These are phyloP conservation scores for Syncephalastrum racemosum DNA, from an alignment of 371 early-diverging fungal genomes.

Conservation along the genomic window DNA sequence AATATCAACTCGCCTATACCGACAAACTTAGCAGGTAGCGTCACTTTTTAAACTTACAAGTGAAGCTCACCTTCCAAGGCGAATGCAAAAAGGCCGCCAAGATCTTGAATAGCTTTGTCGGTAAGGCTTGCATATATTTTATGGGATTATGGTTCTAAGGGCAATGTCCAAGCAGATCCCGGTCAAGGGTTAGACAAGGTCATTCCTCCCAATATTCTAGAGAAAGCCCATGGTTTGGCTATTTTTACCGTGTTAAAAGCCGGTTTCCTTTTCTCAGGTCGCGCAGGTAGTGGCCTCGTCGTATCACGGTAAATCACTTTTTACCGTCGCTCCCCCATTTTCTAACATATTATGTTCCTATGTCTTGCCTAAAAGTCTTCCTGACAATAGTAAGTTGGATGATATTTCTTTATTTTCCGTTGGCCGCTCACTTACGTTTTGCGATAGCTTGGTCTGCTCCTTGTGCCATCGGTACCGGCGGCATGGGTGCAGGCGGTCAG, in stretches of 20 bases:
- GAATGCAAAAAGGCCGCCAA: slow-evolving; percentile 79
- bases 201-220: slow-evolving; percentile 71
- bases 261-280: slow-evolving; percentile 89
- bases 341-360: background rate
- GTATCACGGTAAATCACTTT: slow-evolving; percentile 59
- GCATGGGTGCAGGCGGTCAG: slow-evolving; percentile 89
- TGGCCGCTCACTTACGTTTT: slow-evolving; percentile 6
- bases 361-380: background rate
- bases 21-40: slow-evolving; percentile 16
- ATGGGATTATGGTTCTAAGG: background rate
- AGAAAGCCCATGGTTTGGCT: slow-evolving; percentile 87
- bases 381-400: too few species aligned
- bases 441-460: slow-evolving; percentile 77
- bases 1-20: slow-evolving; percentile 22
- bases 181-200: slow-evolving; percentile 72
- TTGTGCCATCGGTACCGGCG: slow-evolving; percentile 72
- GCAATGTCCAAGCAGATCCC: slow-evolving; percentile 38
- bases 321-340: background rate
- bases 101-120: slow-evolving; percentile 75
- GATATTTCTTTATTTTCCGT: background rate
- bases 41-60: background rate
- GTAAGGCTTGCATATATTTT: slow-evolving; percentile 27
- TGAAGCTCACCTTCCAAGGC: slow-evolving; percentile 23
- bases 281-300: slow-evolving; percentile 88
- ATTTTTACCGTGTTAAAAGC: slow-evolving; percentile 90